Percentiles rank a stretch among this genome's conserved stretches.
These are phyloP conservation scores for Lactarius sanguifluus DNA, from an alignment of 768 basidiomycete species.

Conservation along the genomic window DNA sequence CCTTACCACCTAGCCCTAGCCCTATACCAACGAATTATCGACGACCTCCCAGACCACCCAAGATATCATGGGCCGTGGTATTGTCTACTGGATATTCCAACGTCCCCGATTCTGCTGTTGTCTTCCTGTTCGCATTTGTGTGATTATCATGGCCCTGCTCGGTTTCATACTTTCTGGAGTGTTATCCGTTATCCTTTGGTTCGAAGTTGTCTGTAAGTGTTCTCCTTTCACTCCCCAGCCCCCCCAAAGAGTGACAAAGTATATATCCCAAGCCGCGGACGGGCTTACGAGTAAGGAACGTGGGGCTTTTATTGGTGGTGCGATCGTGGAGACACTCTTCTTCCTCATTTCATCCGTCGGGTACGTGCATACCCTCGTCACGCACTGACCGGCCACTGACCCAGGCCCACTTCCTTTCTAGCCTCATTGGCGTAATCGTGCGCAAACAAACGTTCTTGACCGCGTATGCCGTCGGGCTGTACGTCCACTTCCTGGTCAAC, in stretches of 20 bases:
- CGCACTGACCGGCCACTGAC: neutral
- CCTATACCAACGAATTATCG: neutral
- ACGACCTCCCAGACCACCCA: neutral
- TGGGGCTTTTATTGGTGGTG: slow-evolving; percentile 49
- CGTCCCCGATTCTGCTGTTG: slow-evolving; percentile 56
- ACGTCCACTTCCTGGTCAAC: slow-evolving; percentile 57
- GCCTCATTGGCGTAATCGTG: slow-evolving; percentile 62
- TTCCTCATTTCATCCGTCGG: slow-evolving; percentile 56
- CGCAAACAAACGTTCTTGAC: slow-evolving; percentile 61
- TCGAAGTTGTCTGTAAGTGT: slow-evolving; percentile 56
- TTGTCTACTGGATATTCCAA: slow-evolving; percentile 27
- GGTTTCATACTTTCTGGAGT: slow-evolving; percentile 55
- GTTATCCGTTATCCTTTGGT: slow-evolving; percentile 58
- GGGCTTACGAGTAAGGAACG: slow-evolving; percentile 36
- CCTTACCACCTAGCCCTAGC: neutral
- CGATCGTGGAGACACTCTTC: slow-evolving; percentile 53
- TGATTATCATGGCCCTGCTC: slow-evolving; percentile 53
- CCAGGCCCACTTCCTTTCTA: slow-evolving; percentile 31
- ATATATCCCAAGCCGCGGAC: slow-evolving; percentile 1
- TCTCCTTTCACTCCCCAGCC: slow-evolving; percentile 31
- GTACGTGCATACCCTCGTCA: slow-evolving; percentile 37
- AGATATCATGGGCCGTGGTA: slow-evolving; percentile 21
- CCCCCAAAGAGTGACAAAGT: slow-evolving; percentile 36
- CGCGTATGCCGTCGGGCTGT: slow-evolving; percentile 56
- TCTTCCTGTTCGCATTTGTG: slow-evolving; percentile 61